Base-by-base conservation (phyloP, 352 stramenopile genomes). In the Pelagophyceae sp. region DNA sequence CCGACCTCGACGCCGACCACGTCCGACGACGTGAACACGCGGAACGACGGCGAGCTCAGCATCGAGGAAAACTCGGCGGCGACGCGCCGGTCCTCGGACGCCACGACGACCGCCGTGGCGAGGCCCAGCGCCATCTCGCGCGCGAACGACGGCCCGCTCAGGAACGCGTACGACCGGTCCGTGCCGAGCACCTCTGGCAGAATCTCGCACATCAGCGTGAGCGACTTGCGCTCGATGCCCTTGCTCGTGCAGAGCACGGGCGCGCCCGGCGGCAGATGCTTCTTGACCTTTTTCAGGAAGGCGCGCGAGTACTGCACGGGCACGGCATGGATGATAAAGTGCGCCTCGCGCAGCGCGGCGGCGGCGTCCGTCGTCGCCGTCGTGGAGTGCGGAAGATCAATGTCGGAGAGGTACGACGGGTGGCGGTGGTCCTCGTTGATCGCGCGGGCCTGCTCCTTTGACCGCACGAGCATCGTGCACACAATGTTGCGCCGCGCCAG, bases 1-100 rank as follows among this genome's bases (percentile, higher is more conserved):
- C 95, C 94, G 40, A 98, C 87, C 82, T 98, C 94, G 32, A 98
- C 92, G 74, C 95, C 95, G 78, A 98, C 93, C 38, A 98, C 95
- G 85, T 98, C 94, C 77, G 85, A 76, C 29, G 84, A 88, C 0
- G 90, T 93, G 87, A 97, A 98, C 51, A 96, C 90, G 67, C 93
- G 91, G 81, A 98, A 98, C 76, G 92, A 85, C 32, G 95, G 86
- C 60, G 91, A 93, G 50, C 87, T 80, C 33, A 91, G 79, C 0
- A 90, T 60, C 29, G 79, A 76, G 5, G 85, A 84, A 69, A 90
- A 82, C 72, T 90, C 85, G 65, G 84, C 74, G 15, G 87, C 85
- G 63, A 91, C 85, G 58, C 89, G 88, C 19, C 90, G 78, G 80
- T 98, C 92, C 82, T 96, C 93, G 38, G 90, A 95, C 27, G 94